These are phyloP conservation scores for Dioscorea dumetorum DNA, from an alignment of 106 monocot species.

Conservation along the genomic window DNA sequence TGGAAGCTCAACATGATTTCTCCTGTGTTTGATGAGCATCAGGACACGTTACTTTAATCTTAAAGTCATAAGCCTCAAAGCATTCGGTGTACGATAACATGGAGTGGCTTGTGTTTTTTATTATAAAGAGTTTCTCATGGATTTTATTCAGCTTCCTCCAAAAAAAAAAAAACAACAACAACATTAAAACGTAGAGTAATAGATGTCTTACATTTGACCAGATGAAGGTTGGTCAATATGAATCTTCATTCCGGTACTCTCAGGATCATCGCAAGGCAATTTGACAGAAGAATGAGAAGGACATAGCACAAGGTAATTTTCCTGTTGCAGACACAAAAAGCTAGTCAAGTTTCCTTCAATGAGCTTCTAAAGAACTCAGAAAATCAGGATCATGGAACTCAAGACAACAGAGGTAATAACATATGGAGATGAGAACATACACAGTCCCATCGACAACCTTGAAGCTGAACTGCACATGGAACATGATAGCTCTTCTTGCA, in stretches of 20 bases:
- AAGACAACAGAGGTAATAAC: neutral
- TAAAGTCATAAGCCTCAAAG: too few species aligned
- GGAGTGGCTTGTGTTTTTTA: neutral
- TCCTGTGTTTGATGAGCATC: too few species aligned
- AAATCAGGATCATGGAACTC: neutral
- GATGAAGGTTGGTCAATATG: constrained; percentile 13
- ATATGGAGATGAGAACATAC: constrained; percentile 24
- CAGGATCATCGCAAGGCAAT: constrained; percentile 64
- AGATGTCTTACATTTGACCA: constrained; percentile 4
- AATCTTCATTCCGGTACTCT: constrained; percentile 1
- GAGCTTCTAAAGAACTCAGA: neutral
- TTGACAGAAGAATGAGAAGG: constrained; percentile 54
- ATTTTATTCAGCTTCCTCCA: neutral
- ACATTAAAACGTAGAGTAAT: neutral
- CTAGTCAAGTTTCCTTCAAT: neutral
- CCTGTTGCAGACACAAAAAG: constrained; percentile 33
- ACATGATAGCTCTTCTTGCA: constrained; percentile 67
- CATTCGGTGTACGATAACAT: constrained; percentile 16
- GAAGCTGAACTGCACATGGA: constrained; percentile 46
- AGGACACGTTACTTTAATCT: too few species aligned
- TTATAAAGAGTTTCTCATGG: constrained; percentile 7
- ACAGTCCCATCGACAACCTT: constrained; percentile 60
- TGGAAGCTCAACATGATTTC: too few species aligned
- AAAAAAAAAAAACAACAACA: neutral
- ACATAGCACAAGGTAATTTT: constrained; percentile 74